Evolutionary conservation across 2,329 filamentous ascomycete species (phyloP), one percentile per base, ranked within the genome.

Genomic region (Ophiosphaerella herpotricha): DNA sequence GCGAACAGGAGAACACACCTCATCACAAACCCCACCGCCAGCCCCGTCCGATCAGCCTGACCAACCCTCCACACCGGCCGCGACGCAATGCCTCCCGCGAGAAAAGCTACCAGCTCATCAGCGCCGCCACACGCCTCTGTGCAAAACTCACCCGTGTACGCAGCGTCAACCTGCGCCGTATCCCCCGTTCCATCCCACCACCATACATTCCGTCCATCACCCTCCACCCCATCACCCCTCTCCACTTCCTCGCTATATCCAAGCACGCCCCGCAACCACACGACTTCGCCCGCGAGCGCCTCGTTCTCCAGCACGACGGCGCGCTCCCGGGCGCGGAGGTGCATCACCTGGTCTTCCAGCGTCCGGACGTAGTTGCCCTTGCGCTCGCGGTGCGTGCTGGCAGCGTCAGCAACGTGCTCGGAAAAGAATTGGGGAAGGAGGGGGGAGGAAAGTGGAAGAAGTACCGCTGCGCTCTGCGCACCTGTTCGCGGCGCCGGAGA

Each of bases 381-480:
- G 3, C 65, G 57, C 31, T 64, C 59, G 14, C 63, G 59, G 38
- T 68, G 62, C 6, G 57, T 63, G 13, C 63, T 68, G 32, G 5
- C 12, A 8, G 29, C 34, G 33, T 23, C 3, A 26, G 52, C 8
- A 55, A 48, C 29, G 35, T 21, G 8, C 3, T 7, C 9, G 9
- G 29, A 13, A 12, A 32, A 13, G 13, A 29, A 23, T 4, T 32
- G 5, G 12, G 31, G 8, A 6, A 24, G 4, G 16, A 13, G 39
- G 16, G 26, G 9, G 9, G 29, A 12, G 12, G 32, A 2, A 14
- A n/a, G 38, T 14, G 23, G 37, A 23, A 37, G 41, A 40, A 26
- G 3, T 63, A 67, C 64, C 60, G 54, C 52, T 74, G 71, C 3
- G 71, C 71, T 47, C 58, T 62, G n/a, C 70, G 67, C 4, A 73